Conservation (phyloP, 495 filamentous ascomycete species). For the Aspergillus avenaceus region DNA sequence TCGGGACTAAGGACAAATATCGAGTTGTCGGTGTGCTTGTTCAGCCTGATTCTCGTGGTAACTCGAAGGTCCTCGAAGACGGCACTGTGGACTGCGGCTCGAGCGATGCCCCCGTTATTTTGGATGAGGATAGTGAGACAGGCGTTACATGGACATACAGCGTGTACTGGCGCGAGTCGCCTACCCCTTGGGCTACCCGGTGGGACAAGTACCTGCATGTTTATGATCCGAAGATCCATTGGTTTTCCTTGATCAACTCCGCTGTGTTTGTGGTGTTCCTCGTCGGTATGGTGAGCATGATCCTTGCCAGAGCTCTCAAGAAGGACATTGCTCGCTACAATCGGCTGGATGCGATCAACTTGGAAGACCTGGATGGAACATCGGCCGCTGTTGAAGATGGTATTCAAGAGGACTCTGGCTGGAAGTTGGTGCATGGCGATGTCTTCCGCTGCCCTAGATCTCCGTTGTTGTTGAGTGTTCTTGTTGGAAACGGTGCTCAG, state of each 20-base stretch:
- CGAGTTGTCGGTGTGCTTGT: constrained; percentile 91
- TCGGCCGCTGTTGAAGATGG: constrained; percentile 78
- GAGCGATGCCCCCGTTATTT: constrained; percentile 44
- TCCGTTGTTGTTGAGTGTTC: constrained; percentile 77
- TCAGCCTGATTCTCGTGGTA: constrained; percentile 66
- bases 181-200: constrained; percentile 87
- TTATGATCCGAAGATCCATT: constrained; percentile 93
- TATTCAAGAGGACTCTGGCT: constrained; percentile 95
- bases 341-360: constrained; percentile 76
- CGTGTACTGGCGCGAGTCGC: constrained; percentile 75
- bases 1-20: constrained; percentile 56
- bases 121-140: constrained; percentile 65
- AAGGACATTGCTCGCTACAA: constrained; percentile 98
- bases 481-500: constrained; percentile 92
- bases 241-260: constrained; percentile 95
- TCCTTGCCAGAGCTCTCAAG: constrained; percentile 77
- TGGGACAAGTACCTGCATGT: constrained; percentile 99
- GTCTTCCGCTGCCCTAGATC: constrained; percentile 87
- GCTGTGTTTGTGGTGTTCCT: constrained; percentile 90
- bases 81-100: constrained; percentile 60
- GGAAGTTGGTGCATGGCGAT: constrained; percentile 97
- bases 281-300: constrained; percentile 82
- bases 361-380: constrained; percentile 78
- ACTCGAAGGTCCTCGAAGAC: constrained; percentile 50
- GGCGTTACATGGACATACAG: constrained; percentile 84